Evolutionary conservation across 2,329 filamentous ascomycete genomes (phyloP).

Genomic region (Rhytidhysteron rufulum): DNA sequence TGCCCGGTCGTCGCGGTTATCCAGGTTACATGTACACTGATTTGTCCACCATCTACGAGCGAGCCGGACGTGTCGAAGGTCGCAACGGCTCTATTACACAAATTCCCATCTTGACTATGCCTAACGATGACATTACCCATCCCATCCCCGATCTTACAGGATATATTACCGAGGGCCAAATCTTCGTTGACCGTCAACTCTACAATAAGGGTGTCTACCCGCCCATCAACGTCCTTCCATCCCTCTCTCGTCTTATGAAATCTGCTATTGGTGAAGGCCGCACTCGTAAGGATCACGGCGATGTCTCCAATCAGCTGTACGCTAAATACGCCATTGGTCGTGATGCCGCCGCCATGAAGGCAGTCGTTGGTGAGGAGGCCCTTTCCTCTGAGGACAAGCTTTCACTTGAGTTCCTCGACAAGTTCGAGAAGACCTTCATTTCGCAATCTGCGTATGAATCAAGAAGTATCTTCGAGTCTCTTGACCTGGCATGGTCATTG

Average conservation of each 20-base stretch:
- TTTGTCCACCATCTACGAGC: constrained; percentile 99
- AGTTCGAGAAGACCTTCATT: constrained; percentile 96
- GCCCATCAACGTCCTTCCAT: constrained; percentile 96
- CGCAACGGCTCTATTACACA: constrained; percentile 98
- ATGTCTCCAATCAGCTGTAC: constrained; percentile 99
- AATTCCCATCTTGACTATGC: constrained; percentile 98
- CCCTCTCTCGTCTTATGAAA: constrained; percentile 98
- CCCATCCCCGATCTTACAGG: constrained; percentile 98
- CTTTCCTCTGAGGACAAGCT: constrained; percentile 95
- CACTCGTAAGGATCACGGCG: constrained; percentile 93
- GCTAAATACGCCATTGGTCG: constrained; percentile 99
- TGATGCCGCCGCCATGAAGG: constrained; percentile 98
- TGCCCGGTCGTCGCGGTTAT: constrained; percentile 97
- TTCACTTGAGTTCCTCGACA: constrained; percentile 95
- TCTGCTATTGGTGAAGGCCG: constrained; percentile 97
- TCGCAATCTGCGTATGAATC: constrained; percentile 88
- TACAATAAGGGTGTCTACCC: constrained; percentile 98
- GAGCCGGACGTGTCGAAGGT: constrained; percentile 93
- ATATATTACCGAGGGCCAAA: constrained; percentile 98
- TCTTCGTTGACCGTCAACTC: constrained; percentile 91
- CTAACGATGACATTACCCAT: constrained; percentile 99
- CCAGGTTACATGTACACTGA: constrained; percentile 99
- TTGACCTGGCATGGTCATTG: constrained; percentile 94
- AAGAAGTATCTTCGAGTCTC: constrained; percentile 84
- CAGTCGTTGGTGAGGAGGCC: constrained; percentile 96